Base-by-base conservation (phyloP, 2,329 filamentous ascomycete species). In the Simplicillium aogashimaense region DNA sequence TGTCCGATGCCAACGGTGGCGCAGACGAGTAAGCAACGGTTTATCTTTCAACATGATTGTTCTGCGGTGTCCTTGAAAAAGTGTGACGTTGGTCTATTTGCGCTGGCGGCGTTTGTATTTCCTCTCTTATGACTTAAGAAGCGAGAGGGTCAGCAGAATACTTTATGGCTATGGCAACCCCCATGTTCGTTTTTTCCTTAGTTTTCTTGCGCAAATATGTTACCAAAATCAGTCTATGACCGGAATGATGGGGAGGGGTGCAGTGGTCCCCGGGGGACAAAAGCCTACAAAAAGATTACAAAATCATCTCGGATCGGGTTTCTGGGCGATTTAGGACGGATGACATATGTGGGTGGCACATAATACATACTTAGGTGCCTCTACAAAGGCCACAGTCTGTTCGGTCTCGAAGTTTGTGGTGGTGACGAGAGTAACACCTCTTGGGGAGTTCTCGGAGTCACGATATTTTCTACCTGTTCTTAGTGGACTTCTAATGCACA, bases 401-500 rank as follows among this genome's bases (percentile, higher is more conserved):
- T 25, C 20, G 20, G 20, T 25, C 20, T 25, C 20, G 20, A 25
- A 6, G 20, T 25, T 25, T 25, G 20, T 25, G 20, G 20, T 25
- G 20, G 20, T 25, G 20, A 25, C 9, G 20, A 25, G 20, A 25
- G 20, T 6, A 25, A 25, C 20, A 9, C 20, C 20, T 25, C 9
- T 25, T 25, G 20, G 20, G 20, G 20, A 25, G 5, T 25, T 25
- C 20, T 25, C 20, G 20, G 20, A 25, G 20, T 25, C 20, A 25
- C 20, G 9, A 25, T 25, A 25, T 25, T 25, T 25, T 25, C 20
- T 25, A 25, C 20, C 20, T 25, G 67, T 71, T 63, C 69, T 57
- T 76, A 75, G 64, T 74, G 66, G 64, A 67, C 67, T 74, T 75
- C 66, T 77, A 76, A 77, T 77, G 69, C 71, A 74, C 66, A 75